These are phyloP conservation scores for Yamadazyma membranifaciens DNA, from an alignment of 1,139 yeast species.

Conservation along the genomic window DNA sequence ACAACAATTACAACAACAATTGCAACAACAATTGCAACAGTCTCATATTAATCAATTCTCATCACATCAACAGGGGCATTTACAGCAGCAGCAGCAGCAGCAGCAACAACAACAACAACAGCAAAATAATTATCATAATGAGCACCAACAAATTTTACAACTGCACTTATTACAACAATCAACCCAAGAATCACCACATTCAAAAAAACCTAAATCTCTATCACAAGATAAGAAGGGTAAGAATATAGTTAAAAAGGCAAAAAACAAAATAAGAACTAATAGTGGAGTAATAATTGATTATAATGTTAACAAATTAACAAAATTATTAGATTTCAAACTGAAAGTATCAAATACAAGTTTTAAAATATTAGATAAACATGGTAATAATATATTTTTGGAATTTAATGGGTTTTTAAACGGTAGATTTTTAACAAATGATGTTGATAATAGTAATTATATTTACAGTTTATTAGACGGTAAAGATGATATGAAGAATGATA, in stretches of 20 bases:
- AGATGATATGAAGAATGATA: constrained; percentile 8
- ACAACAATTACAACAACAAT: constrained; percentile 1
- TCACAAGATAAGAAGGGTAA: constrained; percentile 5
- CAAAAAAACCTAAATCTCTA: not conserved
- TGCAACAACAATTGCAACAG: not conserved
- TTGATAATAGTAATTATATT: constrained; percentile 39
- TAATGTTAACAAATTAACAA: constrained; percentile 24
- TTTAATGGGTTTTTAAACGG: constrained; percentile 44
- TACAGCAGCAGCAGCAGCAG: too few species aligned
- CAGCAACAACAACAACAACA: too few species aligned
- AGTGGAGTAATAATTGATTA: constrained; percentile 23
- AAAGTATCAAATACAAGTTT: constrained; percentile 19
- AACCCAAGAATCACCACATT: too few species aligned
- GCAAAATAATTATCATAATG: too few species aligned
- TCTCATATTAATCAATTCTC: too few species aligned
- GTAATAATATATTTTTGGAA: constrained; percentile 24
- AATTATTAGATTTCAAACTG: constrained; percentile 31
- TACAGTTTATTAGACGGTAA: constrained; percentile 20
- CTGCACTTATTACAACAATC: too few species aligned
- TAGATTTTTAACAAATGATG: constrained; percentile 42
- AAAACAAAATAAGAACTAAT: constrained; percentile 7
- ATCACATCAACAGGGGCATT: too few species aligned
- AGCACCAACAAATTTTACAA: too few species aligned
- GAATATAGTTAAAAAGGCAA: constrained; percentile 5
- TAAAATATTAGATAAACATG: constrained; percentile 31